A percentile compares a stretch with the other conserved stretches of the same genome.
These are phyloP conservation scores for Thelonectria olida DNA, from an alignment of 2,329 filamentous ascomycete species.

Conservation along the genomic window DNA sequence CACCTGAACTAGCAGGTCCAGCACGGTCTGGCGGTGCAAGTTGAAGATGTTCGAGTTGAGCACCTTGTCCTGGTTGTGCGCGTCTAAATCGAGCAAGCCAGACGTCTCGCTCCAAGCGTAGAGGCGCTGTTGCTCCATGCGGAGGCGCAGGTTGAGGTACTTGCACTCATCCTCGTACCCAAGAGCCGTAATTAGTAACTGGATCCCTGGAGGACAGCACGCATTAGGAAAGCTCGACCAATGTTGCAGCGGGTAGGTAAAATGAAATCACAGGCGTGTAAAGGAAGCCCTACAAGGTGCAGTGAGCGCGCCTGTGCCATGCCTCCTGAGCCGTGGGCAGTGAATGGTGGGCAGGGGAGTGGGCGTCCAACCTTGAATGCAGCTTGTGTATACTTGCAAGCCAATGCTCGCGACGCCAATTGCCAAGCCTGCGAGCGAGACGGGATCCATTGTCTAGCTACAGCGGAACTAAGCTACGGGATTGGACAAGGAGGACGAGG, in stretches of 20 bases:
- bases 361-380: conserved; percentile 51
- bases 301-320: background rate
- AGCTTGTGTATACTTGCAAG: conserved; percentile 56
- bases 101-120: conserved; percentile 61
- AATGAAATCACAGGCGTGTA: background rate
- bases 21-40: conserved; percentile 58
- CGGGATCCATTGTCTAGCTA: conserved; percentile 51
- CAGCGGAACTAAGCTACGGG: conserved; percentile 4
- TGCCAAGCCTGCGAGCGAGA: conserved; percentile 53
- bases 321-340: background rate
- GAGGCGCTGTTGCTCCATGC: conserved; percentile 60
- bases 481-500: background rate
- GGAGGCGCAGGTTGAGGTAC: conserved; percentile 58
- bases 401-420: conserved; percentile 56
- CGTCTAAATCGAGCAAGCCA: conserved; percentile 55
- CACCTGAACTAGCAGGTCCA: conserved; percentile 58
- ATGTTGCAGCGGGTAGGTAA: too few species aligned
- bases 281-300: background rate
- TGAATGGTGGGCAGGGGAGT: background rate
- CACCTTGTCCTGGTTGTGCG: conserved; percentile 51
- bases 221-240: conserved; percentile 9
- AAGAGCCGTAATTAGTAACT: conserved; percentile 57
- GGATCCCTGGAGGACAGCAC: conserved; percentile 48
- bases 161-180: conserved; percentile 58
- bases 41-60: conserved; percentile 58